phyloP scores from a whole-genome alignment of 768 basidiomycete species.

The Tricholoma furcatifolium region DNA sequence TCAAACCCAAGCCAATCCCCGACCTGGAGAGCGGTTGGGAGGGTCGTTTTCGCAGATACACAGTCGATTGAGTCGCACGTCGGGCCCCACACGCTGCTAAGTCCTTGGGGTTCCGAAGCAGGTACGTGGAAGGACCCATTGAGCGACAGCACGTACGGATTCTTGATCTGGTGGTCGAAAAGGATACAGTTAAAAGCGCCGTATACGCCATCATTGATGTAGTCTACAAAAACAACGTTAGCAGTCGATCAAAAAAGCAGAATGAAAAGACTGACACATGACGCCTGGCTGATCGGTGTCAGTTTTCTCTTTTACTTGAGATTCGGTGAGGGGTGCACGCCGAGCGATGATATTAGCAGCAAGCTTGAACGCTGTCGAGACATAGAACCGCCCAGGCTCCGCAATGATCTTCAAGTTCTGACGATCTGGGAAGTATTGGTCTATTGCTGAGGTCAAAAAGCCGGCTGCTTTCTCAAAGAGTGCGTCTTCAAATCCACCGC shows the following conservation, averaged over 20 bases:
- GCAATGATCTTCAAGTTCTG: constrained; percentile 79
- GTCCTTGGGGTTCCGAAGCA: constrained; percentile 38
- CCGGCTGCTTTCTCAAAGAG: constrained; percentile 80
- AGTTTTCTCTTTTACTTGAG: constrained; percentile 21
- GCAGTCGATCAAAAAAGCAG: constrained; percentile 1
- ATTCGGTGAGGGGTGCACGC: constrained; percentile 52
- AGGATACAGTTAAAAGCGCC: constrained; percentile 96
- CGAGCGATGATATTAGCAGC: constrained; percentile 94
- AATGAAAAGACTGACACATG: constrained; percentile 77
- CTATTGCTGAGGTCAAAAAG: constrained; percentile 69
- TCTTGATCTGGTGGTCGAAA: constrained; percentile 94
- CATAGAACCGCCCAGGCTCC: constrained; percentile 95
- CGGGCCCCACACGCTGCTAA: constrained; percentile 92
- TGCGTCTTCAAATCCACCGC: constrained; percentile 92
- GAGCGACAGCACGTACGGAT: constrained; percentile 78
- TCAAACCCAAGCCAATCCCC: constrained; percentile 99
- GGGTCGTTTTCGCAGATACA: constrained; percentile 62
- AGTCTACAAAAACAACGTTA: constrained; percentile 57
- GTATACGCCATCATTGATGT: constrained; percentile 99
- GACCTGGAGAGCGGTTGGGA: constrained; percentile 72
- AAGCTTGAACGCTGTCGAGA: constrained; percentile 88
- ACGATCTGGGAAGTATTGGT: constrained; percentile 75
- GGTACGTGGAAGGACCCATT: constrained; percentile 62
- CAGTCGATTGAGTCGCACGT: constrained; percentile 98
- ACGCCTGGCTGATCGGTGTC: constrained; percentile 49